Evolutionary conservation across 768 basidiomycete species (phyloP).

Genomic region (Amanita inopinata): DNA sequence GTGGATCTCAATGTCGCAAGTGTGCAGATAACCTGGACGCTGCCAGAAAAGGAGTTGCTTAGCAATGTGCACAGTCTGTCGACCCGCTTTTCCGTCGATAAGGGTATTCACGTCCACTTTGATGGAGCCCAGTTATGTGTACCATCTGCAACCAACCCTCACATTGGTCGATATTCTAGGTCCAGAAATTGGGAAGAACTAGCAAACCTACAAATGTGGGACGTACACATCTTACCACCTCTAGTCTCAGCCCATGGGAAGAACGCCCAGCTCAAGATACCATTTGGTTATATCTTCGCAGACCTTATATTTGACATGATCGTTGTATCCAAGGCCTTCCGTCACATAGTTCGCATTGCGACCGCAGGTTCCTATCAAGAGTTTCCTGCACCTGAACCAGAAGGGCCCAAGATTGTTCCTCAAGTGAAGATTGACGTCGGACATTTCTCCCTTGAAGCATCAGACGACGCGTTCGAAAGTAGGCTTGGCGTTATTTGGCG

Average conservation of each 20-base stretch:
- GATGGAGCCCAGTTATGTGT: constrained; percentile 47
- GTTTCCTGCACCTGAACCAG: constrained; percentile 55
- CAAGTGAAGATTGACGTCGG: constrained; percentile 47
- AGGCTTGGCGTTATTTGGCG: constrained; percentile 66
- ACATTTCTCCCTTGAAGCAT: constrained; percentile 64
- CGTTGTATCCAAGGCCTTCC: constrained; percentile 61
- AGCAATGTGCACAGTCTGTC: constrained; percentile 25
- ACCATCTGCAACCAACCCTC: constrained; percentile 30
- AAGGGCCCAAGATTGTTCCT: constrained; percentile 66
- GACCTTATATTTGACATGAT: constrained; percentile 66
- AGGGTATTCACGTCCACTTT: constrained; percentile 25
- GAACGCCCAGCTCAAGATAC: constrained; percentile 67
- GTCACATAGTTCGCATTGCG: constrained; percentile 56
- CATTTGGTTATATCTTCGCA: constrained; percentile 65
- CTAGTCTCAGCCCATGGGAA: constrained; percentile 46
- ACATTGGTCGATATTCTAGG: constrained; percentile 21
- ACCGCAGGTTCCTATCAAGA: constrained; percentile 38
- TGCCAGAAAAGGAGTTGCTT: constrained; percentile 40
- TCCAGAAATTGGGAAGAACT: constrained; percentile 69
- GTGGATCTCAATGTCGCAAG: constrained; percentile 22
- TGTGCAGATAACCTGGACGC: constrained; percentile 35
- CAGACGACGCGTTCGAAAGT: constrained; percentile 80
- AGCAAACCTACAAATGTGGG: constrained; percentile 45
- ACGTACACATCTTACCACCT: constrained; percentile 24
- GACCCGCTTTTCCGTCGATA: constrained; percentile 16